A percentile compares a stretch with the other conserved stretches of the same genome.
These are phyloP conservation scores for Trypanosomatidae sp. DNA, from an alignment of 208 protist genomes.

Conservation along the genomic window DNA sequence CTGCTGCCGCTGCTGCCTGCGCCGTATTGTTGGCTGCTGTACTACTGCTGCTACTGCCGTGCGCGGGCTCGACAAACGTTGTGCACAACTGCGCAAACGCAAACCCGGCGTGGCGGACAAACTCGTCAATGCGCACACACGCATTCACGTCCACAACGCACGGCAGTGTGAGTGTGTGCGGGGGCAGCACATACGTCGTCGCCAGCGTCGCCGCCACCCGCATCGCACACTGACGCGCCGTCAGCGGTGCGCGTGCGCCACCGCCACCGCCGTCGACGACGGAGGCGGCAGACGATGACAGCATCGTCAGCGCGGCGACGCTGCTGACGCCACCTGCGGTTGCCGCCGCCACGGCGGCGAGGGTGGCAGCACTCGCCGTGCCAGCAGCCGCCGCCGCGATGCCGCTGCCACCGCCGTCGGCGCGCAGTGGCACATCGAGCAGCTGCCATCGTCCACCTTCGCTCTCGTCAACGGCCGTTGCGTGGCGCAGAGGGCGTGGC, in stretches of 20 bases:
- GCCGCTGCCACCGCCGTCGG: no score
- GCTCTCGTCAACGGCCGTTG: constrained; percentile 45
- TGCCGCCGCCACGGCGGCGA: no score
- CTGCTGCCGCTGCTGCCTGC: not conserved
- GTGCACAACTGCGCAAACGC: constrained; percentile 20
- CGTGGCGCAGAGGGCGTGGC: constrained; percentile 52
- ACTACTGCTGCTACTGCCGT: not conserved
- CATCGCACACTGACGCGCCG: no score
- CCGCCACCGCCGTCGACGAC: no score
- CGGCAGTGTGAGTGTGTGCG: constrained; percentile 51
- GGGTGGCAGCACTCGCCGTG: no score
- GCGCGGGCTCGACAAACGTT: not conserved
- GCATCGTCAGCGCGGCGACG: no score
- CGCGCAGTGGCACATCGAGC: constrained; percentile 14
- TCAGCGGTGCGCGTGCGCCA: no score
- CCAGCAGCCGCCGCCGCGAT: no score
- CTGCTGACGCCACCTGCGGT: no score
- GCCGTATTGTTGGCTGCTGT: not conserved
- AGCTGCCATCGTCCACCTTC: constrained; percentile 72
- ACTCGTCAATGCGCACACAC: constrained; percentile 23
- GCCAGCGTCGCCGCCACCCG: no score
- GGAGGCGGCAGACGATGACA: no score
- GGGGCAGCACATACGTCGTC: no score
- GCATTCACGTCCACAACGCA: constrained; percentile 46
- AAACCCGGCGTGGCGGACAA: constrained; percentile 24